Evolutionary conservation across 768 basidiomycete genomes (phyloP).

Genomic region (Rhodotorula diobovata): DNA sequence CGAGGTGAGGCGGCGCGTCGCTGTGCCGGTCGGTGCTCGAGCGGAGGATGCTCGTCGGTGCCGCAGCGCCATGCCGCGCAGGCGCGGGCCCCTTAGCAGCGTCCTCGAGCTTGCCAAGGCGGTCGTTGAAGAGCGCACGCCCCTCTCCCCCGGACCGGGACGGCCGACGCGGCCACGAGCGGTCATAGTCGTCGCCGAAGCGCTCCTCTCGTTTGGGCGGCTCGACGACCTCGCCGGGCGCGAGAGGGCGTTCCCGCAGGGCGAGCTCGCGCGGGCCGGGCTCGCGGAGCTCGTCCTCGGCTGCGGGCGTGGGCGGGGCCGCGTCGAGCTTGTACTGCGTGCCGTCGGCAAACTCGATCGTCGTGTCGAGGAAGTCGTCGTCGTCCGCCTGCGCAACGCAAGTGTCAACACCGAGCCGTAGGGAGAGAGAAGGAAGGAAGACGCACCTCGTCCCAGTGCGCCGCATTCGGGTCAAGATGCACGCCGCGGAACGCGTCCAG

Average conservation of each 20-base stretch:
- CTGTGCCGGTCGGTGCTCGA: neutral
- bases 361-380: constrained; percentile 77
- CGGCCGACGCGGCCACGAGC: constrained; percentile 72
- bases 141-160: constrained; percentile 46
- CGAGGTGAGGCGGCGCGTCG: constrained; percentile 21
- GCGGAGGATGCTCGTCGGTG: constrained; percentile 10
- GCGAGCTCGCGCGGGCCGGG: constrained; percentile 39
- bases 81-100: constrained; percentile 32
- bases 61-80: constrained; percentile 42
- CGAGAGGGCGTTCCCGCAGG: constrained; percentile 30
- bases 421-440: neutral
- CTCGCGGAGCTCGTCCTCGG: constrained; percentile 39
- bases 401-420: neutral
- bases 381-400: constrained; percentile 55
- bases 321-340: constrained; percentile 70
- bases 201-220: constrained; percentile 77
- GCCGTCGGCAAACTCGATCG: constrained; percentile 94
- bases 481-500: constrained; percentile 92
- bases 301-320: constrained; percentile 28
- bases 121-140: constrained; percentile 89
- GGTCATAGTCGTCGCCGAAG: constrained; percentile 89
- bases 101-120: constrained; percentile 82
- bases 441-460: constrained; percentile 96
- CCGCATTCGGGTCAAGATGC: constrained; percentile 85
- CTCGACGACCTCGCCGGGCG: constrained; percentile 41